Evolutionary conservation across 768 basidiomycete species (phyloP).

Genomic region (Kondoa malvinella): DNA sequence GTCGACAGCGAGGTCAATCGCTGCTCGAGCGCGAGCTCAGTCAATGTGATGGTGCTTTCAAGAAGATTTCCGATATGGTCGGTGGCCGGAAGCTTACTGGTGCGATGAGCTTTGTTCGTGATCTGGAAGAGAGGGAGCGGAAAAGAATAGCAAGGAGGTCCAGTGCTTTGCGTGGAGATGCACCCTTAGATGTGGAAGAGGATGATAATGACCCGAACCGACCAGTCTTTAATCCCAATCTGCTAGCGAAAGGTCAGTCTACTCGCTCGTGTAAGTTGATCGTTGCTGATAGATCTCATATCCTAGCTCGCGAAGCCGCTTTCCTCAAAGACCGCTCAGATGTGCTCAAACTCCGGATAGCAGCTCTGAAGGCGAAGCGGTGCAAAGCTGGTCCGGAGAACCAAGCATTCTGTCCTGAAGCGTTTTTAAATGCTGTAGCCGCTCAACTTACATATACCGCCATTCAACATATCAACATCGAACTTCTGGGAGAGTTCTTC

Average conservation of each 20-base stretch:
- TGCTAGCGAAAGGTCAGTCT: conserved; percentile 70
- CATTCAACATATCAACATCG: conserved; percentile 97
- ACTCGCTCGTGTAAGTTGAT: neutral
- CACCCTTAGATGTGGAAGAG: conserved; percentile 5
- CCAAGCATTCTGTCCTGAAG: conserved; percentile 83
- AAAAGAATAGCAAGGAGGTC: conserved; percentile 25
- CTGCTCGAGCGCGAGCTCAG: conserved; percentile 67
- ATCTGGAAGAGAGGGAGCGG: conserved; percentile 51
- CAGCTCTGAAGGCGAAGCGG: conserved; percentile 71
- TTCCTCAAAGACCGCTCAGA: conserved; percentile 64
- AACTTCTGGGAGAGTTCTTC: conserved; percentile 94
- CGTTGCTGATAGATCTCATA: neutral
- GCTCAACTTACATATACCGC: conserved; percentile 92
- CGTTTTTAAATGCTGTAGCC: conserved; percentile 88
- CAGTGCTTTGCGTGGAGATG: conserved; percentile 13
- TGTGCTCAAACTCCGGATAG: conserved; percentile 68
- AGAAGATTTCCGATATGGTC: conserved; percentile 69
- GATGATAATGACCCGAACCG: conserved; percentile 43
- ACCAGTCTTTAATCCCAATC: conserved; percentile 65
- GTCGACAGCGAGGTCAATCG: conserved; percentile 54
- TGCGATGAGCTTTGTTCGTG: conserved; percentile 62
- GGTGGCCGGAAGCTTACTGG: conserved; percentile 61
- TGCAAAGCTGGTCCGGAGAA: conserved; percentile 74
- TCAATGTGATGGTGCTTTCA: conserved; percentile 72
- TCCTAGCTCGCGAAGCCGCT: conserved; percentile 65